Percentiles rank a stretch among this genome's conserved stretches.
Evolutionary conservation across 2,329 filamentous ascomycete genomes (phyloP).

Genomic region (Aspergillus ruber): DNA sequence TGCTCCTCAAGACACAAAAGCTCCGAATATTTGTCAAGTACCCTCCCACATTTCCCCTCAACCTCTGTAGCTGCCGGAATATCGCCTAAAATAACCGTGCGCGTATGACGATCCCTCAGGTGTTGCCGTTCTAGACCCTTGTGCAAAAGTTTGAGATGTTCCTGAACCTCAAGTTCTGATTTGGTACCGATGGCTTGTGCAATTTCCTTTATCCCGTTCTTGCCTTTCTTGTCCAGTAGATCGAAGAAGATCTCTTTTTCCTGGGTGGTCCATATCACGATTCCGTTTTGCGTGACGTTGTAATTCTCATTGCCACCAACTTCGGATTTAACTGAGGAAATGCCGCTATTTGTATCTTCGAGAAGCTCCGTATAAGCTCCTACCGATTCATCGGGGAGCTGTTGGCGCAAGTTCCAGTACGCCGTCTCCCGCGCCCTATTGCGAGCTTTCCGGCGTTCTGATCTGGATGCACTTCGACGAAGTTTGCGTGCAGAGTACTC

Average conservation of each 20-base stretch:
- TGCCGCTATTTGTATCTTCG: conserved; percentile 50
- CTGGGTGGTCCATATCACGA: conserved; percentile 59
- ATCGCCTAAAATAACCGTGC: conserved; percentile 46
- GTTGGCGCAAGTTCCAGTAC: conserved; percentile 8
- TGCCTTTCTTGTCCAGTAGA: conserved; percentile 58
- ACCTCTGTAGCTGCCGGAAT: conserved; percentile 69
- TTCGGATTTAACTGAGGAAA: conserved; percentile 1
- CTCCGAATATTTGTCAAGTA: conserved; percentile 64
- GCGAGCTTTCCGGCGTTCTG: neutral
- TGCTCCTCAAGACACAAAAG: conserved; percentile 60
- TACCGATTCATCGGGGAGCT: conserved; percentile 39
- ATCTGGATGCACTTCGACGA: neutral
- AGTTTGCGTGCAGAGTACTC: neutral
- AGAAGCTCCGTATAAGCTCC: conserved; percentile 47
- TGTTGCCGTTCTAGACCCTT: conserved; percentile 41
- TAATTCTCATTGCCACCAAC: conserved; percentile 17
- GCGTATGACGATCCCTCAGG: conserved; percentile 23
- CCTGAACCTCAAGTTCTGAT: conserved; percentile 63
- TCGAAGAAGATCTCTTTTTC: conserved; percentile 70
- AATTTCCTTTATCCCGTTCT: conserved; percentile 56
- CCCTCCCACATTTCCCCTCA: conserved; percentile 56
- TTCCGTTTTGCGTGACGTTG: conserved; percentile 56
- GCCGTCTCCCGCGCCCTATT: conserved; percentile 7
- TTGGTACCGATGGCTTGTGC: conserved; percentile 62
- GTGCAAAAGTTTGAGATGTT: conserved; percentile 61